phyloP scores from a whole-genome alignment of 495 filamentous ascomycete species.

The Cercophora scortea region DNA sequence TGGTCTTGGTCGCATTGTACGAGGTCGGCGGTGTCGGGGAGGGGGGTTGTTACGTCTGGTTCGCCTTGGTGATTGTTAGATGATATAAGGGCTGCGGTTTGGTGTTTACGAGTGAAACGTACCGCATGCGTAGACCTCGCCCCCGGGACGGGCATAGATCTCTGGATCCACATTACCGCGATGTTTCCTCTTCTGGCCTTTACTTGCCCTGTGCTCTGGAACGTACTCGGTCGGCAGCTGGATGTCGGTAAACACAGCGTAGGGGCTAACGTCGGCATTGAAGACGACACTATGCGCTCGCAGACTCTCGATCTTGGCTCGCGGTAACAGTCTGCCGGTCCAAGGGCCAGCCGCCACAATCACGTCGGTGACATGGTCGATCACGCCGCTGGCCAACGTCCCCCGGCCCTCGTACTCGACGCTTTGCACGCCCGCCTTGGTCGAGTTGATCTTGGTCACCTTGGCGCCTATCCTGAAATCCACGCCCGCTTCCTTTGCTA shows the following conservation, averaged over 20 bases:
- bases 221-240: conserved; percentile 55
- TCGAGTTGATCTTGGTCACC: conserved; percentile 45
- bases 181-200: conserved; percentile 46
- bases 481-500: conserved; percentile 69
- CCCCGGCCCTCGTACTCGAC: conserved; percentile 70
- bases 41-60: conserved; percentile 65
- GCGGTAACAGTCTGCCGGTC: conserved; percentile 67
- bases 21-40: conserved; percentile 68
- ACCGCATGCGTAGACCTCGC: conserved; percentile 86
- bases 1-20: conserved; percentile 69
- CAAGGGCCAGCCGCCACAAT: conserved; percentile 86
- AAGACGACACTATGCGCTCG: conserved; percentile 91
- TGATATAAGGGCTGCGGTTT: background rate
- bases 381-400: conserved; percentile 36
- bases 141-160: conserved; percentile 83
- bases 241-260: conserved; percentile 89
- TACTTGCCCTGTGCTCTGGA: conserved; percentile 31
- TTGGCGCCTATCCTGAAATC: conserved; percentile 58
- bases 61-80: conserved; percentile 48
- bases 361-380: conserved; percentile 70
- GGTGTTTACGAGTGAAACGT: no score
- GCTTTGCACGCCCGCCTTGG: conserved; percentile 47
- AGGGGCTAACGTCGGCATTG: conserved; percentile 68
- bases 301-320: conserved; percentile 68
- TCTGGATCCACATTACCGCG: conserved; percentile 69